A percentile compares a stretch with the other conserved stretches of the same genome.
These are phyloP conservation scores for Leishmania arabica DNA, from an alignment of 208 protist species.

Conservation along the genomic window DNA sequence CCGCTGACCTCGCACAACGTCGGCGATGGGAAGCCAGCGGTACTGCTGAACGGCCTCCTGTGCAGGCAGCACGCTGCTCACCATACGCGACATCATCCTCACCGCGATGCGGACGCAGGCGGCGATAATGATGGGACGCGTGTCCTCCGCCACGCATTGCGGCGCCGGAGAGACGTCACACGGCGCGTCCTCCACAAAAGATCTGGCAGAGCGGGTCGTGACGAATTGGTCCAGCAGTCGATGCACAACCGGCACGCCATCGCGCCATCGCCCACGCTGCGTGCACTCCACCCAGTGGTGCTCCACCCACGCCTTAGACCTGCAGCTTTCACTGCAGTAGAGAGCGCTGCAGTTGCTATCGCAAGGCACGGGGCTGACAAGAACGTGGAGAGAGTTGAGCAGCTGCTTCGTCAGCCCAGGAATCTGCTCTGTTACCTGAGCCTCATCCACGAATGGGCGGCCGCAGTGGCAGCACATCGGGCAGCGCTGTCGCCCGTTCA, in stretches of 20 bases:
- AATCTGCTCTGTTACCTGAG: conserved; percentile 34
- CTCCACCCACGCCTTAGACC: conserved; percentile 62
- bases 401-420: conserved; percentile 38
- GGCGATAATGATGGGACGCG: conserved; percentile 30
- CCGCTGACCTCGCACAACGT: conserved; percentile 28
- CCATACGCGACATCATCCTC: conserved; percentile 72
- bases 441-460: conserved; percentile 42
- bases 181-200: neutral
- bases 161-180: neutral
- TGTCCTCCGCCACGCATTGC: conserved; percentile 30
- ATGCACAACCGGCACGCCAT: conserved; percentile 36
- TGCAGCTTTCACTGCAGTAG: conserved; percentile 79
- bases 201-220: neutral
- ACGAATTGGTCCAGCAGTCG: conserved; percentile 37
- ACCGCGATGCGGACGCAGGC: conserved; percentile 57
- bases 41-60: conserved; percentile 58
- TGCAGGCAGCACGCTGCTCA: conserved; percentile 50
- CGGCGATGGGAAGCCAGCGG: conserved; percentile 51
- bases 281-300: conserved; percentile 84
- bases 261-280: conserved; percentile 60
- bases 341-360: conserved; percentile 49
- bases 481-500: conserved; percentile 18
- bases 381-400: conserved; percentile 41
- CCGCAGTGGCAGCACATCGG: conserved; percentile 62
- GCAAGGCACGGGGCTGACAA: conserved; percentile 47